Evolutionary conservation across 495 filamentous ascomycete genomes (phyloP), one percentile per base, ranked within the genome.

Genomic region (Daldinia caldariorum): DNA sequence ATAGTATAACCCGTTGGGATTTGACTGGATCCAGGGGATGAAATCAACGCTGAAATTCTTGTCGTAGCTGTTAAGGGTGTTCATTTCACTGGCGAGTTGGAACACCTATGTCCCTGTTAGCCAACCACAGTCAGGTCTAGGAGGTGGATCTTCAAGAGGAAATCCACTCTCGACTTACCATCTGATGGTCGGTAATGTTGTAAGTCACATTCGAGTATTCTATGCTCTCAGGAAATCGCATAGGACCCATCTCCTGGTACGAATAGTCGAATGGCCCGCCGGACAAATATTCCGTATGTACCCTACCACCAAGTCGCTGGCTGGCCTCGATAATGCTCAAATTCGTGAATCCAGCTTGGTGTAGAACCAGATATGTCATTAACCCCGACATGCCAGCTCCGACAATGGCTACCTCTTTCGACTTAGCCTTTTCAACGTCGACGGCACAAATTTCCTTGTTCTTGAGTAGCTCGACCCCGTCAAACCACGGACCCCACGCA

Each of bases 211-310:
- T 89, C 9, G 74, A 83, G 31, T 80, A 80, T 0, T 77, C 67
- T 71, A 86, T 83, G 0, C 80, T 87, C 6, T 84, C 81, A 35
- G 89, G 82, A 61, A 82, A 91, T 4, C 89, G 82, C 90, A 91
- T 91, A 0, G 89, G 88, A 0, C 90, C 90, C 90, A 92, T 91
- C 72, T 92, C 90, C 69, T 91, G 89, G 62, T 92, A 92, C 47
- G 89, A 87, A 63, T 91, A 91, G 14, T 92, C 81, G 26, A 87
- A 85, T 0, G 89, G 87, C 0, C 83, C 82, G 29, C 86, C 82
- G 29, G 81, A 84, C 0, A 91, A 82, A 60, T 91, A 90, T 45
- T 83, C 83, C 4, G 89, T 90, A 61, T 86, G 85, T 22, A 91
- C 85, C 2, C 89, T 82, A 3, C 90, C 82, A 50, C 78, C 76